Evolutionary conservation across 257 asterid genomes (phyloP).

Genomic region (Scutellaria galericulata): DNA sequence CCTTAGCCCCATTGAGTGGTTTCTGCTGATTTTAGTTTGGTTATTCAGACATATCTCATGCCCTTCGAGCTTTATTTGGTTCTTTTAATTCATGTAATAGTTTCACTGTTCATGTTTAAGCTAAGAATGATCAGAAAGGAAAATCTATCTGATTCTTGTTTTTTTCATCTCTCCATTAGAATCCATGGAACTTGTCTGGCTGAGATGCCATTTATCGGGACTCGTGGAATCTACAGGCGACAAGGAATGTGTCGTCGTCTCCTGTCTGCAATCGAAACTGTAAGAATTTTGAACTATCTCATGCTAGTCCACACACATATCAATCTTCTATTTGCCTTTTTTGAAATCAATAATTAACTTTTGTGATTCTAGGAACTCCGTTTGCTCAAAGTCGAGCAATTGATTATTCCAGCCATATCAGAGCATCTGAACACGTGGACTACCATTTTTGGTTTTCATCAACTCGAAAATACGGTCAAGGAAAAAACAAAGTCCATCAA

Average conservation of each 20-base stretch:
- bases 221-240: constrained; percentile 81
- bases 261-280: constrained; percentile 77
- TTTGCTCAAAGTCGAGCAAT: constrained; percentile 64
- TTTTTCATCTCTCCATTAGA: constrained; percentile 45
- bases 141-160: constrained; percentile 30
- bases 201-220: constrained; percentile 96
- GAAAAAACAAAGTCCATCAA: constrained; percentile 67
- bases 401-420: constrained; percentile 87
- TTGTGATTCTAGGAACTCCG: constrained; percentile 64
- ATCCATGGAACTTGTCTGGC: constrained; percentile 78
- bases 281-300: constrained; percentile 37
- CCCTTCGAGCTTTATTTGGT: not conserved
- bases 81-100: constrained; percentile 1
- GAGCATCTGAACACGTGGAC: constrained; percentile 91
- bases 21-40: constrained; percentile 20
- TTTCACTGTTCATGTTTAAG: not conserved
- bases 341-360: constrained; percentile 14
- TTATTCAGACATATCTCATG: constrained; percentile 15
- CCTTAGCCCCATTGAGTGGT: constrained; percentile 12
- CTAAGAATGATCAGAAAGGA: constrained; percentile 7
- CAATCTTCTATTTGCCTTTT: not conserved
- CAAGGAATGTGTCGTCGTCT: constrained; percentile 97
- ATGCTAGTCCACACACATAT: not conserved
- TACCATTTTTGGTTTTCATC: constrained; percentile 69
- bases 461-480: constrained; percentile 61